These are phyloP conservation scores for Colletotrichum karsti DNA, from an alignment of 2,329 filamentous ascomycete species.

Conservation along the genomic window DNA sequence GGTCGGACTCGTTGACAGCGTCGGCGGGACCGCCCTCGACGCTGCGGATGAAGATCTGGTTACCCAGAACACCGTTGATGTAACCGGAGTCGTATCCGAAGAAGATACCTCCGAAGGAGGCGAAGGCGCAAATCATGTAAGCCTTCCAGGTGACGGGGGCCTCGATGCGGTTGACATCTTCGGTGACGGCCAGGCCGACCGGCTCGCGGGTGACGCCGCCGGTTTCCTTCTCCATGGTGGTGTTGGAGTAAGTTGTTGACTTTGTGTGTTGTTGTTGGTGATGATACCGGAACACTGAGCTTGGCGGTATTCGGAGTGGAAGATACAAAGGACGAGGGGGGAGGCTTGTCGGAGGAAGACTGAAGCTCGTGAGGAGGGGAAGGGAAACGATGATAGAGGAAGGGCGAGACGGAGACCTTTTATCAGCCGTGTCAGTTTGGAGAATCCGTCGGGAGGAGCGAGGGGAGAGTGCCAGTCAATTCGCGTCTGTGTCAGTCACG, in stretches of 20 bases:
- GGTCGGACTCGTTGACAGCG: conserved; percentile 49
- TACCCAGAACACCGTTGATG: conserved; percentile 71
- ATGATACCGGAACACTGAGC: not conserved
- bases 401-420: conserved; percentile 25
- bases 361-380: conserved; percentile 21
- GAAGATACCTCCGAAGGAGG: conserved; percentile 78
- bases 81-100: conserved; percentile 84
- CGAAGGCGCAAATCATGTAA: conserved; percentile 75
- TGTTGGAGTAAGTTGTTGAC: not conserved
- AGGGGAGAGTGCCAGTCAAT: conserved; percentile 10
- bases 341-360: conserved; percentile 6
- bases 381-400: not conserved
- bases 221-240: conserved; percentile 25
- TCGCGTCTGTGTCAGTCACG: conserved; percentile 13
- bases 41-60: conserved; percentile 57
- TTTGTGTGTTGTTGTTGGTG: not conserved
- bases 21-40: conserved; percentile 52
- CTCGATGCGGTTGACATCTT: conserved; percentile 69
- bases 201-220: conserved; percentile 23
- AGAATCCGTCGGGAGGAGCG: not conserved
- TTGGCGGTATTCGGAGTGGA: conserved; percentile 4
- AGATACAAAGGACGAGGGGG: conserved; percentile 3
- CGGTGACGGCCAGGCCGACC: conserved; percentile 47
- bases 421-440: conserved; percentile 19
- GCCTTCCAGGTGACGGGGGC: conserved; percentile 75